Conservation (phyloP, 2,329 filamentous ascomycete genomes). For the Tolypocladium sp. region DNA sequence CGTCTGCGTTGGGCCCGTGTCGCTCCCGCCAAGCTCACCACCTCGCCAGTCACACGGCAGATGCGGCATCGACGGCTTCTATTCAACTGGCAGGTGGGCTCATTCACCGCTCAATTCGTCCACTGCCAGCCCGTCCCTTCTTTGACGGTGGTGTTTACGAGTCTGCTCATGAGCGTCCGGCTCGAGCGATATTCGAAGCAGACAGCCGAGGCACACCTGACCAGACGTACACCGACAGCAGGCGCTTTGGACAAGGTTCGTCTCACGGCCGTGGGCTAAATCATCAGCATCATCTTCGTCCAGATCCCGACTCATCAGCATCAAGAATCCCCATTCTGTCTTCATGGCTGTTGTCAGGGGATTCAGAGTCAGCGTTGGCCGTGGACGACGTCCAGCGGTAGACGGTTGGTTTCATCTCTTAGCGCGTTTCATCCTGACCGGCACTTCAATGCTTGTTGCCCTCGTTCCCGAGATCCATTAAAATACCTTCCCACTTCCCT, state of each 20-base stretch:
- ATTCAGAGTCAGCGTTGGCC: neutral
- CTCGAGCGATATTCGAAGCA: neutral
- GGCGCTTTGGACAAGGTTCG: neutral
- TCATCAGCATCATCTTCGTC: neutral
- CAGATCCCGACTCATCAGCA: too few species aligned
- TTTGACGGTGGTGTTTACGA: neutral
- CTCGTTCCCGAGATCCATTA: neutral
- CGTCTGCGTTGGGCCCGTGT: neutral
- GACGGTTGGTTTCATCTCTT: neutral
- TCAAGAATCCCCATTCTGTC: neutral
- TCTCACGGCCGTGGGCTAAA: neutral
- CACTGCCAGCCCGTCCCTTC: neutral
- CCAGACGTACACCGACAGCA: neutral
- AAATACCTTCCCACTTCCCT: too few species aligned
- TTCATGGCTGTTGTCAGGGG: neutral
- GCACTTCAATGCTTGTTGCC: neutral
- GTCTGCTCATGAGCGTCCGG: neutral
- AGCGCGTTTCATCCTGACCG: neutral
- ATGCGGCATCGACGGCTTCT: neutral
- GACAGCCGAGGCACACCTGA: neutral
- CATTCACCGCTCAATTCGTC: neutral
- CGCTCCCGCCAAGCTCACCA: neutral
- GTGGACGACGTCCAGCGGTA: neutral
- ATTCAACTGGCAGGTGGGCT: too few species aligned
- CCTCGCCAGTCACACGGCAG: neutral